Conservation (phyloP, 495 filamentous ascomycete species). For the Penicillium bovifimosum region DNA sequence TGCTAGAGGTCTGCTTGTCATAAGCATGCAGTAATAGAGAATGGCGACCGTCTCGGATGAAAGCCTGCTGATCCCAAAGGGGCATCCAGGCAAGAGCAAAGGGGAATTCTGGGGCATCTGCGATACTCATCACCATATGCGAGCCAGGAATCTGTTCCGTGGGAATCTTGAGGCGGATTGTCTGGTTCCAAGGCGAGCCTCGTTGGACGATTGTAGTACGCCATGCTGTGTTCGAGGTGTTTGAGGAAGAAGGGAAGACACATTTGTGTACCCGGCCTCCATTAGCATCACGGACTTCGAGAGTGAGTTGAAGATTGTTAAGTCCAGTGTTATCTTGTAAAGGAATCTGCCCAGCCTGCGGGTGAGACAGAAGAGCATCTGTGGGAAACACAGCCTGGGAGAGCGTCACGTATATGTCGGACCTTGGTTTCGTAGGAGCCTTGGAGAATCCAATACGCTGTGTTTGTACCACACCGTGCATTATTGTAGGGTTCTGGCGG, state of each 20-base stretch:
- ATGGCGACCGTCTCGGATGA: slow-evolving; percentile 82
- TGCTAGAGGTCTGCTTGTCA: slow-evolving; percentile 72
- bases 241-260: slow-evolving; percentile 81
- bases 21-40: slow-evolving; percentile 78
- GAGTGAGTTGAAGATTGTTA: slow-evolving; percentile 75
- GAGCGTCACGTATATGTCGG: slow-evolving; percentile 90
- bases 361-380: slow-evolving; percentile 75
- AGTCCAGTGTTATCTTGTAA: slow-evolving; percentile 57
- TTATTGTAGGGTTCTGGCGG: slow-evolving; percentile 77
- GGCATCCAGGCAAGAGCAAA: slow-evolving; percentile 92
- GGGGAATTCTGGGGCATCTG: slow-evolving; percentile 75
- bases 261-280: slow-evolving; percentile 81
- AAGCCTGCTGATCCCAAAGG: slow-evolving; percentile 87
- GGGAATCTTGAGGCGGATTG: slow-evolving; percentile 73
- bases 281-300: slow-evolving; percentile 73
- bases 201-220: slow-evolving; percentile 74
- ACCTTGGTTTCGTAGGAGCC: slow-evolving; percentile 77
- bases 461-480: slow-evolving; percentile 74
- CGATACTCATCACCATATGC: slow-evolving; percentile 84
- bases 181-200: slow-evolving; percentile 79
- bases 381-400: slow-evolving; percentile 66
- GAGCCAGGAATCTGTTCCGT: slow-evolving; percentile 74
- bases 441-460: slow-evolving; percentile 92
- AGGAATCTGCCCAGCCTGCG: slow-evolving; percentile 66
- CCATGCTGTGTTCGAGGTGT: slow-evolving; percentile 71